These are phyloP conservation scores for Wickerhamiella dianesei DNA, from an alignment of 805 yeast genomes.

Conservation along the genomic window DNA sequence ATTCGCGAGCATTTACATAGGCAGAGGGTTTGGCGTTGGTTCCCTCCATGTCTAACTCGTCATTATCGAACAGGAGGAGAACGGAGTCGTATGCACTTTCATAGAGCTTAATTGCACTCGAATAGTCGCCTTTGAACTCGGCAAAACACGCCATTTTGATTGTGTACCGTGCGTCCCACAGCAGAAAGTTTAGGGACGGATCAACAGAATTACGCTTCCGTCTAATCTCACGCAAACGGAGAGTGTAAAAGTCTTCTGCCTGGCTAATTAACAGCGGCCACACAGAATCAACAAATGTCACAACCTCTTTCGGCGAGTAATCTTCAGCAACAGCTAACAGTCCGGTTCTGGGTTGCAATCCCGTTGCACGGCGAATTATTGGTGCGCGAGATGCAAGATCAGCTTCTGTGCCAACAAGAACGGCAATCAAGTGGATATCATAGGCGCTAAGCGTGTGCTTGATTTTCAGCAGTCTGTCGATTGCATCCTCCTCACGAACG, in stretches of 20 bases:
- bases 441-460: constrained; percentile 24
- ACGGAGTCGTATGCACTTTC: constrained; percentile 43
- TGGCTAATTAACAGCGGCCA: constrained; percentile 30
- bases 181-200: constrained; percentile 18
- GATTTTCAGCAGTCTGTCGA: constrained; percentile 19
- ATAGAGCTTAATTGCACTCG: constrained; percentile 36
- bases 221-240: constrained; percentile 12
- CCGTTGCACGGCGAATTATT: constrained; percentile 31
- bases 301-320: constrained; percentile 29
- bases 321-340: constrained; percentile 33
- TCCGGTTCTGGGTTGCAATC: constrained; percentile 34
- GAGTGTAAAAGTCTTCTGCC: constrained; percentile 31
- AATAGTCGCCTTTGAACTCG: constrained; percentile 36
- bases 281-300: constrained; percentile 27
- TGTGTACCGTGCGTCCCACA: constrained; percentile 40
- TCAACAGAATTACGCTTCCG: constrained; percentile 15
- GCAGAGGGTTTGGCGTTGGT: neutral
- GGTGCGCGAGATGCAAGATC: constrained; percentile 20
- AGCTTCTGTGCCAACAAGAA: constrained; percentile 26
- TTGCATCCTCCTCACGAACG: constrained; percentile 21
- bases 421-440: constrained; percentile 27
- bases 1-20: constrained; percentile 16
- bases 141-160: constrained; percentile 38
- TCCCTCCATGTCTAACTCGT: constrained; percentile 7
- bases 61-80: constrained; percentile 27